phyloP scores from a whole-genome alignment of 306 rosid genomes.

The Lablab purpureus region DNA sequence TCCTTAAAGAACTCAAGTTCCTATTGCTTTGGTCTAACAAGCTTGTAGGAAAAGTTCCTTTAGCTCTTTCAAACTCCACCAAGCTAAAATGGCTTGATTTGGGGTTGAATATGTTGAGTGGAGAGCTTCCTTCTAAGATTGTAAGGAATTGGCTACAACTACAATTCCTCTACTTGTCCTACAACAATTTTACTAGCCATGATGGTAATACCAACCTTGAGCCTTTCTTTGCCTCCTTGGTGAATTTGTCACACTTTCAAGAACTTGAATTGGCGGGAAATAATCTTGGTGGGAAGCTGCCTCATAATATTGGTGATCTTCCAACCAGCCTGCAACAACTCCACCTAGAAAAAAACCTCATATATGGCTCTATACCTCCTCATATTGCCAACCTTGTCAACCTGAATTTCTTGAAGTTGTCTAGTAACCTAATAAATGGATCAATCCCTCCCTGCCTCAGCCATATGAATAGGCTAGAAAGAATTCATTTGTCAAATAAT shows the following conservation, averaged over 20 bases:
- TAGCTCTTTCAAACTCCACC: constrained; percentile 74
- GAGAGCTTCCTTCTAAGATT: constrained; percentile 72
- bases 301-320: constrained; percentile 78
- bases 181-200: constrained; percentile 77
- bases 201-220: constrained; percentile 83
- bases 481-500: constrained; percentile 77
- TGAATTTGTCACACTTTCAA: constrained; percentile 67
- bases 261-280: constrained; percentile 92
- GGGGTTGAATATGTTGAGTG: constrained; percentile 72
- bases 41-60: constrained; percentile 72
- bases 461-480: constrained; percentile 72
- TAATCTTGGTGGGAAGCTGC: constrained; percentile 76
- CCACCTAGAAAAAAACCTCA: constrained; percentile 71
- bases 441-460: constrained; percentile 71
- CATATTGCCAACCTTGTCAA: constrained; percentile 78
- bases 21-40: constrained; percentile 88
- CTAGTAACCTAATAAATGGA: constrained; percentile 80
- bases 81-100: constrained; percentile 86
- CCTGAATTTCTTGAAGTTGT: constrained; percentile 77
- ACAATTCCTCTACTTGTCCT: constrained; percentile 81
- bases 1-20: constrained; percentile 63
- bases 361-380: constrained; percentile 80
- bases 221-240: constrained; percentile 77
- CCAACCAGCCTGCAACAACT: constrained; percentile 66
- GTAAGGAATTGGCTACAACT: constrained; percentile 60